A percentile compares a stretch with the other conserved stretches of the same genome.
Conservation (phyloP, 1,139 yeast genomes). For the Spathaspora sp. region DNA sequence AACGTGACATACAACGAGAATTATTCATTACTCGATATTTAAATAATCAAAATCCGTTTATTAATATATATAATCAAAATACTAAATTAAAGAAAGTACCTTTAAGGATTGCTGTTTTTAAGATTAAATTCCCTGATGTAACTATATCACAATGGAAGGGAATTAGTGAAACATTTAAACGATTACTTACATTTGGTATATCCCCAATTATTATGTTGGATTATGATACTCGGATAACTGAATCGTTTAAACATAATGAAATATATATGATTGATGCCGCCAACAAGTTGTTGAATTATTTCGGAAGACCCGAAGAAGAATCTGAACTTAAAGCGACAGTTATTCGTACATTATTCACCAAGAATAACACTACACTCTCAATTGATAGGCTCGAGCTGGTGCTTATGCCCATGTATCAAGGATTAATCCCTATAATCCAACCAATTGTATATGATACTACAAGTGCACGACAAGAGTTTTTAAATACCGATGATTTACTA, state of each 20-base stretch:
- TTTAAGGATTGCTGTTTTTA: slow-evolving; percentile 51
- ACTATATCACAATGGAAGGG: slow-evolving; percentile 35
- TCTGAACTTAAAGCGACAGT: slow-evolving; percentile 27
- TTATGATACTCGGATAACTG: slow-evolving; percentile 29
- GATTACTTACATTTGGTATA: slow-evolving; percentile 52
- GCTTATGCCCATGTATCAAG: slow-evolving; percentile 44
- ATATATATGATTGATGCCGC: slow-evolving; percentile 34
- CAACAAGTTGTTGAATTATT: slow-evolving; percentile 26
- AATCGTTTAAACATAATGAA: slow-evolving; percentile 33
- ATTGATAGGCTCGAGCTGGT: slow-evolving; percentile 34
- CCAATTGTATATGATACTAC: slow-evolving; percentile 52
- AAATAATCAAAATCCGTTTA: slow-evolving; percentile 32
- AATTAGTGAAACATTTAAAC: slow-evolving; percentile 48
- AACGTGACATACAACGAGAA: slow-evolving; percentile 35
- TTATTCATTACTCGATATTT: slow-evolving; percentile 43
- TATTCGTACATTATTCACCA: slow-evolving; percentile 29
- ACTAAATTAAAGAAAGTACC: slow-evolving; percentile 37
- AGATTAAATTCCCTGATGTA: slow-evolving; percentile 41
- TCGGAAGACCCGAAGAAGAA: slow-evolving; percentile 26
- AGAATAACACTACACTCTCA: slow-evolving; percentile 11
- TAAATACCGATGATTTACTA: slow-evolving; percentile 35
- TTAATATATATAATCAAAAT: slow-evolving; percentile 35
- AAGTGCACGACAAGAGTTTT: slow-evolving; percentile 29
- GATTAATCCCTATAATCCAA: slow-evolving; percentile 57
- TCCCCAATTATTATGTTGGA: slow-evolving; percentile 36